These are phyloP conservation scores for Bryoerythrophyllum caledonicum DNA, from an alignment of 225 moss, liverwort and hornwort species.

Conservation along the genomic window DNA sequence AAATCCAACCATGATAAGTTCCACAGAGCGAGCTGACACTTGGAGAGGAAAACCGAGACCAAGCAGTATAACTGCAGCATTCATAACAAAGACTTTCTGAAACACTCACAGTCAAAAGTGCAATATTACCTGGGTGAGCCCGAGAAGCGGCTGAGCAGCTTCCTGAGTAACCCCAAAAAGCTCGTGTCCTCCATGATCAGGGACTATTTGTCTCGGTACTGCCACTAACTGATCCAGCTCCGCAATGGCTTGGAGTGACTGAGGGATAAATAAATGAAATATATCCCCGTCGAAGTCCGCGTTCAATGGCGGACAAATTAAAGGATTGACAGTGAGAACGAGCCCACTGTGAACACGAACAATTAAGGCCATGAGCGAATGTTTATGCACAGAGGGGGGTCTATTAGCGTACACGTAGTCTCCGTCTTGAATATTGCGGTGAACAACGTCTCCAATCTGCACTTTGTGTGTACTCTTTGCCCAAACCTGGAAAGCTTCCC, in stretches of 20 bases:
- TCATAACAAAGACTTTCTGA: neutral
- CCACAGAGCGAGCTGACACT: neutral
- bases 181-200: slow-evolving; percentile 59
- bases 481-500: slow-evolving; percentile 27
- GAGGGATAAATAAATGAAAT: slow-evolving; percentile 74
- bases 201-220: slow-evolving; percentile 59
- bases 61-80: neutral
- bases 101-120: neutral
- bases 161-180: slow-evolving; percentile 40
- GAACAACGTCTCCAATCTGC: slow-evolving; percentile 56
- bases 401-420: slow-evolving; percentile 71
- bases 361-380: slow-evolving; percentile 72
- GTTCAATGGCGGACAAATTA: slow-evolving; percentile 73
- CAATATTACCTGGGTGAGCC: slow-evolving; percentile 34
- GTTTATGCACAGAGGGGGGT: slow-evolving; percentile 77
- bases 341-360: slow-evolving; percentile 49
- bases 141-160: slow-evolving; percentile 30
- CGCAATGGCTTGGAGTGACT: slow-evolving; percentile 60
- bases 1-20: neutral
- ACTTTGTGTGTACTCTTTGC: slow-evolving; percentile 32
- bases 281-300: slow-evolving; percentile 85
- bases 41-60: neutral
- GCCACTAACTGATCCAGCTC: slow-evolving; percentile 69
- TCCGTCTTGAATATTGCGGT: slow-evolving; percentile 62
- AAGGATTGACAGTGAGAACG: slow-evolving; percentile 67